Conservation (phyloP, 2,329 filamentous ascomycete species). For the Arthrobotrys musiformis region DNA sequence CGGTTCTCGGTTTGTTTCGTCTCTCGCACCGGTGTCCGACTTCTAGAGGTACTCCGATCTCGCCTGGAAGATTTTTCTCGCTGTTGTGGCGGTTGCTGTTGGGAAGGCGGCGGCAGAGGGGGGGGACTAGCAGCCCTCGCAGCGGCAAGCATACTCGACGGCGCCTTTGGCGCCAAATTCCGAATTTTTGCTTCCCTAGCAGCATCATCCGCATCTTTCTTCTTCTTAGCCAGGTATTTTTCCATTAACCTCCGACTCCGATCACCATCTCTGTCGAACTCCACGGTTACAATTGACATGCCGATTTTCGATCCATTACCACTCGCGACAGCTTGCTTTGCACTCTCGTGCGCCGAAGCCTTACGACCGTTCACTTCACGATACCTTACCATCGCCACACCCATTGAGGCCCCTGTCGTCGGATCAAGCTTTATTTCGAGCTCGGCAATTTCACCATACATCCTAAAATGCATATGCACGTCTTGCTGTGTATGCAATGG, state of each 20-base stretch:
- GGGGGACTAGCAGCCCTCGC: conserved; percentile 58
- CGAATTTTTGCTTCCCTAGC: conserved; percentile 62
- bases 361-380: conserved; percentile 70
- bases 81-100: conserved; percentile 55
- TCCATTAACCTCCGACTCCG: conserved; percentile 83
- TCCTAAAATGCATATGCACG: conserved; percentile 78
- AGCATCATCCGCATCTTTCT: conserved; percentile 68
- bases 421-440: conserved; percentile 96
- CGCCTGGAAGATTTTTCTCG: conserved; percentile 48
- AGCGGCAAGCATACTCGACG: conserved; percentile 56
- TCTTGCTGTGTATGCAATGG: conserved; percentile 83
- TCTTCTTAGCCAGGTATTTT: conserved; percentile 75
- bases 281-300: conserved; percentile 78
- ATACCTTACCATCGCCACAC: conserved; percentile 91
- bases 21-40: conserved; percentile 12
- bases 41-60: conserved; percentile 54
- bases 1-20: conserved; percentile 20
- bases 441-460: conserved; percentile 86
- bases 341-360: conserved; percentile 79
- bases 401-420: conserved; percentile 90
- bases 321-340: conserved; percentile 79
- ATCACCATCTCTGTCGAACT: conserved; percentile 87
- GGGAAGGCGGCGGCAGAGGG: conserved; percentile 56
- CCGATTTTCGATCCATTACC: conserved; percentile 85
- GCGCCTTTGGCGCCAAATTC: conserved; percentile 60